A percentile compares a stretch with the other conserved stretches of the same genome.
Conservation (phyloP, 345 rosid genomes). For the Eucalyptus sideroxylon region DNA sequence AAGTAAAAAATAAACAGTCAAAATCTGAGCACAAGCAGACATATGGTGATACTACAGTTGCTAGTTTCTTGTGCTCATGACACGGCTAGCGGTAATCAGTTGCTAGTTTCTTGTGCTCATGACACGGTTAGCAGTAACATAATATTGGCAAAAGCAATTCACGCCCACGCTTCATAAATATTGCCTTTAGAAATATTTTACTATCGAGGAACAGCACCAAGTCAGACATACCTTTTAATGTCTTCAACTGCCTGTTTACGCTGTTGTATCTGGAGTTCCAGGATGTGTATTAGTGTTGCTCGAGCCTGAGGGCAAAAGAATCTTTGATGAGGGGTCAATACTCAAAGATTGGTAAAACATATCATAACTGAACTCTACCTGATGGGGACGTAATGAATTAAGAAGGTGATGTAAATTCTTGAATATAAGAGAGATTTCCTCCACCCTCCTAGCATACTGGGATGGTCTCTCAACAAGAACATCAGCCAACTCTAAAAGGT, state of each 20-base stretch:
- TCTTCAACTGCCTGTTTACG: slow-evolving; percentile 92
- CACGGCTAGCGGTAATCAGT: background rate
- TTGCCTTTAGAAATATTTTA: background rate
- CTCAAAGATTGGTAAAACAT: background rate
- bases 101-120: background rate
- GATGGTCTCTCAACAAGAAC: slow-evolving; percentile 95
- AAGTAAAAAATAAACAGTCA: background rate
- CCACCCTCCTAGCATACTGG: slow-evolving; percentile 88
- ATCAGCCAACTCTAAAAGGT: slow-evolving; percentile 88
- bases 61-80: background rate
- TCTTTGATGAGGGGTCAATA: background rate
- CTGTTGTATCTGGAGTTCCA: slow-evolving; percentile 80
- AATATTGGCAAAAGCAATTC: background rate
- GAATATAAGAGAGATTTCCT: slow-evolving; percentile 81
- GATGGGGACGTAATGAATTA: slow-evolving; percentile 92
- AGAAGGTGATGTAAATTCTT: slow-evolving; percentile 96
- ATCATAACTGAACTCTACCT: slow-evolving; percentile 19
- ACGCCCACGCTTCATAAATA: background rate
- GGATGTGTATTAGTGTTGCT: slow-evolving; percentile 84
- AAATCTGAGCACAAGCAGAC: background rate
- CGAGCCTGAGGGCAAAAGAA: slow-evolving; percentile 41
- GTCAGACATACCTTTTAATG: slow-evolving; percentile 54
- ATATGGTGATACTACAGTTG: background rate
- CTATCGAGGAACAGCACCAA: background rate
- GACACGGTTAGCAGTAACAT: background rate